Conservation (phyloP, 768 basidiomycete species). For the Tylopilus plumbeoviolaceoides region DNA sequence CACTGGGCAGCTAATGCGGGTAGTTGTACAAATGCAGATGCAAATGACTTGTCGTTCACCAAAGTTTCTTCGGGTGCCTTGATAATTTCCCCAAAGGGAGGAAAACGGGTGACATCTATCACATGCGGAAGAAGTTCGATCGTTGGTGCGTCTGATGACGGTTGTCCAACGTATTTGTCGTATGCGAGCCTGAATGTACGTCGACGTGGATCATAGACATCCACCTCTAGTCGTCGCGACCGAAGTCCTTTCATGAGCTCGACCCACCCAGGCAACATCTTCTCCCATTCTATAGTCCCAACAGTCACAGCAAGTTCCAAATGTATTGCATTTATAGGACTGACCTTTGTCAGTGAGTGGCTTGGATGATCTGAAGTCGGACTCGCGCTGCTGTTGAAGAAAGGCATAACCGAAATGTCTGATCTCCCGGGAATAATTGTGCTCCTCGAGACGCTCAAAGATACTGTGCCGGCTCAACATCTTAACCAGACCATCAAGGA, state of each 20-base stretch:
- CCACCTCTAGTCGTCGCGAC: not conserved
- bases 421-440: constrained; percentile 7
- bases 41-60: not conserved
- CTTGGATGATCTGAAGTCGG: constrained; percentile 1
- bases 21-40: constrained; percentile 8
- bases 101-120: not conserved
- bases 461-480: constrained; percentile 4
- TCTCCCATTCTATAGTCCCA: constrained; percentile 2
- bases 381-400: not conserved
- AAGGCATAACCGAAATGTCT: accelerated
- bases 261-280: not conserved
- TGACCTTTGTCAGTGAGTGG: constrained; percentile 10
- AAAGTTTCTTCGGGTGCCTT: not conserved
- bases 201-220: constrained; percentile 2
- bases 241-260: constrained; percentile 1
- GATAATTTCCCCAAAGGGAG: not conserved
- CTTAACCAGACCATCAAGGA: not conserved
- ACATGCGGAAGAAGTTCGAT: not conserved
- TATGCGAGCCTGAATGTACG: not conserved
- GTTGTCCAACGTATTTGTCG: not conserved
- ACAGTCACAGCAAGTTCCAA: not conserved
- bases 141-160: not conserved
- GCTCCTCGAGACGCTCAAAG: constrained; percentile 3
- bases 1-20: constrained; percentile 4
- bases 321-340: too few relatives aligned